Evolutionary conservation across 352 stramenopile species (phyloP), one percentile per base, ranked within the genome.

Genomic region (Globisporangium radiosum): DNA sequence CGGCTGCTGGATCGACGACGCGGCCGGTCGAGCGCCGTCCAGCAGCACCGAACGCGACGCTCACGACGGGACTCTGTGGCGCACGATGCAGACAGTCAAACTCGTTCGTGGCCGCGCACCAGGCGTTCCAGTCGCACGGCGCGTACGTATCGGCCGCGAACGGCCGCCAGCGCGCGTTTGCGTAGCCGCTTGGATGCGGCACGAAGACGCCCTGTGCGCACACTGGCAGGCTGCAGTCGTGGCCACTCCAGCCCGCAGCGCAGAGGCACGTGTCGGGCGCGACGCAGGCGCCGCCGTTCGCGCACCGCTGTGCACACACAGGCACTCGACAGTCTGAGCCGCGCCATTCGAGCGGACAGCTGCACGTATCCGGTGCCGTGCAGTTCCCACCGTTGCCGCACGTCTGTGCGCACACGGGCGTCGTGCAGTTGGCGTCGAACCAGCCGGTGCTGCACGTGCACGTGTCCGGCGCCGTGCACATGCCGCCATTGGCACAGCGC

Each of bases 341-440:
- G 60, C 78, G 73, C 93, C 93, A 98, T 33, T 96, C 75, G 7
- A 59, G 64, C 0, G 90, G 64, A 61, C 96, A 99, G 36, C 77
- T 85, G 68, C 96, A 99, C 1, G 70, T 88, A 64, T 96, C 78
- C 0, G 94, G 90, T 3, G 76, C 81, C 7, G 92, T 98, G 66
- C 96, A 99, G 60, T 98, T 98, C 0, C 91, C 96, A 15, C 89
- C 87, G 68, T 99, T 99, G 0, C 94, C 96, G 71, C 96, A 99
- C 8, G 96, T 99, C 68, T 98, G 89, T 7, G 75, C 57, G 59
- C 96, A 99, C 19, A 98, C 94, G 0, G 96, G 96, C 5, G 95
- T 98, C 3, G 94, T 98, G 69, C 96, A 99, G 68, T 98, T 98
- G 0, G 88, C 57, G 61, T 98, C 96, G 62, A 98, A 98, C 96